Evolutionary conservation across 176 grass and related monocot genomes (phyloP), one percentile per base, ranked within the genome.

Genomic region (Alloteropsis semialata): DNA sequence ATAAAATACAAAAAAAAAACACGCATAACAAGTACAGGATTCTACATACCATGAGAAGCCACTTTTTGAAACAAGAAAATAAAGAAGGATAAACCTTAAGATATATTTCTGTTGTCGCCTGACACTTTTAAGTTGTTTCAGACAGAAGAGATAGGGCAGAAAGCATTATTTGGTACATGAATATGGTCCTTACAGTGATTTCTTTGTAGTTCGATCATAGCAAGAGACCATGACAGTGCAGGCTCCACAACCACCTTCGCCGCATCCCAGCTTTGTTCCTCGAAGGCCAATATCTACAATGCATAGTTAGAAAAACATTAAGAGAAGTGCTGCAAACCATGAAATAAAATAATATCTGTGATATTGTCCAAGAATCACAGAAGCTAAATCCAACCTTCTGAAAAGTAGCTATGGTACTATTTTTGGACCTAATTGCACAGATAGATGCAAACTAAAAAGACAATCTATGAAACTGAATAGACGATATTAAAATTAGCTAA

Each of bases 201-300:
- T 95, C 70, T 85, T 91, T 54, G 74, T 85, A 79, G 85, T 76
- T 86, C 28, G 80, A 57, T 98, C 90, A 87, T 86, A 98, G 63
- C 59, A 89, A 57, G 96, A 98, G 73, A 78, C 59, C 88, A 98
- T 98, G 41, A 98, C 92, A 85, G 96, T 98, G 82, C 96, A 98
- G 78, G 96, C 96, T 62, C 96, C 96, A 88, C 96, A 98, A 51
- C 96, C 96, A 76, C 96, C 96, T 90, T 98, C 96, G 82, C 96
- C 96, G 34, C 96, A 98, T 60, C 96, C 96, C 69, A 98, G 96
- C 48, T 98, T 98, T 54, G 96, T 95, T 75, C 96, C 96, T 56
- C 87, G 94, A 80, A 98, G 87, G 18, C 89, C 90, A 5, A 94
- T 91, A 81, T 93, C 96, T 98, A 72, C 39, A 88, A 38, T 54